phyloP scores from a whole-genome alignment of 805 yeast species.

The Candida maris region DNA sequence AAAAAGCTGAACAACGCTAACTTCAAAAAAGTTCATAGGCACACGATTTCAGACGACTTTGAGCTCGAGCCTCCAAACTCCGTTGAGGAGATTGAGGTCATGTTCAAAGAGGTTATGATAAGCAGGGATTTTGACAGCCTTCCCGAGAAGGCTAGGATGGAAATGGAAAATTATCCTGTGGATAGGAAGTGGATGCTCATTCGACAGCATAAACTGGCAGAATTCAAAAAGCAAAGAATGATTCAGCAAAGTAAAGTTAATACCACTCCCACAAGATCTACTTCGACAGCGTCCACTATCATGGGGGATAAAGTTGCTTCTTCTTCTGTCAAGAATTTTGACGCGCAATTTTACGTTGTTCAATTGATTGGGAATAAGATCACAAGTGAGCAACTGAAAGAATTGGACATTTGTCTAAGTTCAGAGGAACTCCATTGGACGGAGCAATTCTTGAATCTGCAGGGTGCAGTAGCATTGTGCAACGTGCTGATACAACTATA shows the following conservation, averaged over 20 bases:
- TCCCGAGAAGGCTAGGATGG: slow-evolving; percentile 67
- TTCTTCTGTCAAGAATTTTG: slow-evolving; percentile 17
- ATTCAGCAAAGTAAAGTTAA: slow-evolving; percentile 10
- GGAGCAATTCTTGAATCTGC: slow-evolving; percentile 68
- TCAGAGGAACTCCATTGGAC: slow-evolving; percentile 84
- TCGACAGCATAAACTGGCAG: slow-evolving; percentile 80
- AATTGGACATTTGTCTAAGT: slow-evolving; percentile 85
- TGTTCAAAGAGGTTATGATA: slow-evolving; percentile 78
- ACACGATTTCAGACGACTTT: slow-evolving; percentile 37
- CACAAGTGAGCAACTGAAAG: slow-evolving; percentile 66
- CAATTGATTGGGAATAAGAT: slow-evolving; percentile 68
- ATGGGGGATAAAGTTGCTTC: slow-evolving; percentile 8
- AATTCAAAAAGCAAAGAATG: slow-evolving; percentile 49
- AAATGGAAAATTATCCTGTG: slow-evolving; percentile 67
- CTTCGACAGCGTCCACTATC: slow-evolving; percentile 14
- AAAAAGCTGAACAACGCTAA: slow-evolving; percentile 24
- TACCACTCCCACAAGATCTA: slow-evolving; percentile 13
- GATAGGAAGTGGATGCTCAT: slow-evolving; percentile 91
- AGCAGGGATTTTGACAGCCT: slow-evolving; percentile 68
- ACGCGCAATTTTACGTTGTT: slow-evolving; percentile 78
- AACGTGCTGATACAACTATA: slow-evolving; percentile 50
- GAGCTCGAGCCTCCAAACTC: slow-evolving; percentile 65
- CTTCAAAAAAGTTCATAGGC: slow-evolving; percentile 32
- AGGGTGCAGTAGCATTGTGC: slow-evolving; percentile 87
- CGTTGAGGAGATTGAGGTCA: slow-evolving; percentile 60